Percentiles rank a stretch among this genome's conserved stretches.
Conservation (phyloP, 768 basidiomycete species). For the Peribolospora baueri region DNA sequence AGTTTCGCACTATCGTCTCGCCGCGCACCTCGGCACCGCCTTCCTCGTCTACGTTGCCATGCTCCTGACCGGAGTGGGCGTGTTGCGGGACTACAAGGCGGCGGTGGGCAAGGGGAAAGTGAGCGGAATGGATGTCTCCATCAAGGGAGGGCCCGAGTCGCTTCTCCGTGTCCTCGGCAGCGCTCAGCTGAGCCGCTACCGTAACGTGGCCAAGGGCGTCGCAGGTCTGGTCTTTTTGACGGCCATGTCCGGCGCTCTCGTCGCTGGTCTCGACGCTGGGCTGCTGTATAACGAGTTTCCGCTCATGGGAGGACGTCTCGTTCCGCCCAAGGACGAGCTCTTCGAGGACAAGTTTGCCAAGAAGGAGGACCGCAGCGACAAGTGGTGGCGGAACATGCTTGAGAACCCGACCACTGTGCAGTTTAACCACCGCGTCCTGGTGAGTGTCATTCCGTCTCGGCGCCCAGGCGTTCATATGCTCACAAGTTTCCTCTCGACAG, state of each 20-base stretch:
- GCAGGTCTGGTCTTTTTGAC: constrained; percentile 68
- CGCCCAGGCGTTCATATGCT: no score
- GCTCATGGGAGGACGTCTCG: constrained; percentile 66
- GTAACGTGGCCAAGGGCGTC: constrained; percentile 33
- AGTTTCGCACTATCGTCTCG: constrained; percentile 88
- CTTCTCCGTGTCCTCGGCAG: constrained; percentile 9
- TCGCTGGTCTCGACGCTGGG: constrained; percentile 90
- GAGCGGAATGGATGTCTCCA: background rate
- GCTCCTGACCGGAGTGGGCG: constrained; percentile 51
- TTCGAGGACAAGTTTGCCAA: constrained; percentile 53
- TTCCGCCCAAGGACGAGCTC: constrained; percentile 60
- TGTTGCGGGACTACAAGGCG: constrained; percentile 56
- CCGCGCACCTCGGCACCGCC: constrained; percentile 79
- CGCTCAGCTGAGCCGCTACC: constrained; percentile 35
- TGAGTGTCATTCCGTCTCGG: constrained; percentile 13
- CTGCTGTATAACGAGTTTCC: constrained; percentile 97
- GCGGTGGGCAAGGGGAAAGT: constrained; percentile 15
- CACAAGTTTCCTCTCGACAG: constrained; percentile 20
- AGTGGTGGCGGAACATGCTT: constrained; percentile 88
- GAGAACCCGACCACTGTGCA: constrained; percentile 97
- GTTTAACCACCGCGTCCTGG: constrained; percentile 82
- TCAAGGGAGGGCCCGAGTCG: background rate
- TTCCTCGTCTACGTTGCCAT: constrained; percentile 82
- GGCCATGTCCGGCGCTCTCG: constrained; percentile 86
- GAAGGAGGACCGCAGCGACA: constrained; percentile 39